Percentiles rank a stretch among this genome's conserved stretches.
Evolutionary conservation across 768 basidiomycete species (phyloP).

Genomic region (Porphyrellus cyaneotinctus): DNA sequence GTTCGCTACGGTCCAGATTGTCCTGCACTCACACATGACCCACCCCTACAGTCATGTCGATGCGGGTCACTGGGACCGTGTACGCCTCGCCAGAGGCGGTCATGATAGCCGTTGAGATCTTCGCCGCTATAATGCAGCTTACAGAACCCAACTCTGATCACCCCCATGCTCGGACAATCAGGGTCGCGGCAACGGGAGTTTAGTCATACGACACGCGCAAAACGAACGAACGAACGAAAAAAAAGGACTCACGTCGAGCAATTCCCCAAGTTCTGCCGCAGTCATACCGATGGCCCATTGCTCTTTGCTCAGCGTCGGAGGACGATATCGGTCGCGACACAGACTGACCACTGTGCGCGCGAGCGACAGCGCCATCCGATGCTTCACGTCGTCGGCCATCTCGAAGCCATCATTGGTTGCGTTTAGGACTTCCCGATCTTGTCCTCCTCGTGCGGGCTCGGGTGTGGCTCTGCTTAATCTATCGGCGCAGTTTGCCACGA

Average conservation of each 20-base stretch:
- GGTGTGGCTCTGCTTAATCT: constrained; percentile 13
- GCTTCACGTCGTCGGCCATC: constrained; percentile 2
- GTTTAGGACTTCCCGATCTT: constrained; percentile 2
- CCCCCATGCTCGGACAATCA: constrained; percentile 11
- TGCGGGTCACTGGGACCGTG: constrained; percentile 10
- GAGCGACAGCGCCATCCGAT: constrained; percentile 17
- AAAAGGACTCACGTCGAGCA: constrained; percentile 30
- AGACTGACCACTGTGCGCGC: constrained; percentile 23
- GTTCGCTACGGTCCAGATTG: background rate
- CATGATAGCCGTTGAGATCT: constrained; percentile 9
- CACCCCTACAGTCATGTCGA: constrained; percentile 10
- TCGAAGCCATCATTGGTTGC: background rate
- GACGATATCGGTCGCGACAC: constrained; percentile 20
- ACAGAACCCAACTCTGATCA: constrained; percentile 6
- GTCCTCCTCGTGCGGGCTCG: constrained; percentile 3
- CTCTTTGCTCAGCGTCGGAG: constrained; percentile 1
- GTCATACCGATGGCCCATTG: constrained; percentile 20
- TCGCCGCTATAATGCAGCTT: constrained; percentile 15
- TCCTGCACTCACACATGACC: background rate
- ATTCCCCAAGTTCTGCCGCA: constrained; percentile 29
- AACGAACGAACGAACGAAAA: background rate
- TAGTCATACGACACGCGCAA: background rate
- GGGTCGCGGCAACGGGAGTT: constrained; percentile 13
- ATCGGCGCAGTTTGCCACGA: constrained; percentile 9
- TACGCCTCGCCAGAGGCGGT: background rate